Evolutionary conservation across 805 yeast species (phyloP), one percentile per base, ranked within the genome.

Genomic region (Kurtzmaniella cleridarum): DNA sequence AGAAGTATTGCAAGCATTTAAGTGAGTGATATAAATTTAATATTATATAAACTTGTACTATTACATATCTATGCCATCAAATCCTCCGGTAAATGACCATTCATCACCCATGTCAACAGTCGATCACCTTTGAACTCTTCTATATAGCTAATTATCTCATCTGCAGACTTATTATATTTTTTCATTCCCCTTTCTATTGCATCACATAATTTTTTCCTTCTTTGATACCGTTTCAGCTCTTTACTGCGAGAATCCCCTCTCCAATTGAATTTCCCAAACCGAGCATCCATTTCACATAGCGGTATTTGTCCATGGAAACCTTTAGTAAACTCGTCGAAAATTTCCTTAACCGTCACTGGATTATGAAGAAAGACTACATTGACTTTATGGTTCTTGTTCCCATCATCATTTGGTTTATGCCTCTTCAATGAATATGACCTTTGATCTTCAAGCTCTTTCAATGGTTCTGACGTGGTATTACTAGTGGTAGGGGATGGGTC

Each of bases 71-170:
- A 47, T 23, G 23, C 34, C 11, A 41, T 26, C 38, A 64, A 46
- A 41, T 65, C 71, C 5, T 45, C 41, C 3, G 74, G 74, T 9
- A 68, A 51, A 41, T 68, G 64, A 7, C 73, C 73, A 45, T 68
- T 68, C 74, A 68, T 68, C 5, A 68, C 65, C 74, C 74, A 68
- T 3, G 74, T 67, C 36, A 68, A 55, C 28, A 66, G 58, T 49
- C 64, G 65, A 36, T 65, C 69, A 29, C 68, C 71, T 20, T 73
- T 47, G 45, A 60, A 68, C 41, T 62, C 64, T 44, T 68, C 74
- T 35, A 68, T 68, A 40, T 60, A 62, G 24, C 50, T 49, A 34
- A 64, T 66, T 35, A 68, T 62, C 35, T 66, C 71, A 11, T 68
- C 71, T 3, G 64, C 62, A 5, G 63, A 51, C 44, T 66, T 66